Evolutionary conservation across 129 eudicot genomes (phyloP).

Genomic region (Arctium minus): DNA sequence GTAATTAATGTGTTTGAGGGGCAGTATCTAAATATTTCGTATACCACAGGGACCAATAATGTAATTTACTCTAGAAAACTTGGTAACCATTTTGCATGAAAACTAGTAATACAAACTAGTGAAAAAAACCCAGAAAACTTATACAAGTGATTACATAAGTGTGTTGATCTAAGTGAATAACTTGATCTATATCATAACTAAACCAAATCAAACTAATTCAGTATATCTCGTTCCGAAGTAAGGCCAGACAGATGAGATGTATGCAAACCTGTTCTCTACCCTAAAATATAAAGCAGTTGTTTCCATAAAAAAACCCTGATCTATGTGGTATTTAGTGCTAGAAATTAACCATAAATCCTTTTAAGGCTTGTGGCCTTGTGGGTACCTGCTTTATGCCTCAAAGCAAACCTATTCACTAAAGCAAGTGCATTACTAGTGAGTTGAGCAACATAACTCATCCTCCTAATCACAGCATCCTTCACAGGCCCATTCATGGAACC

Average conservation of each 20-base stretch:
- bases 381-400: constrained; percentile 29
- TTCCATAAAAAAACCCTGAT: not conserved
- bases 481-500: constrained; percentile 48
- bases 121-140: not conserved
- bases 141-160: not conserved
- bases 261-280: not conserved
- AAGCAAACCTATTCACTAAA: constrained; percentile 69
- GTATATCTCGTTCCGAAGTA: not conserved
- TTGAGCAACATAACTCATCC: constrained; percentile 44
- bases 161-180: too few relatives aligned
- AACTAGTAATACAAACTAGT: not conserved
- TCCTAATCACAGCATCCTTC: constrained; percentile 44
- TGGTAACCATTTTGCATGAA: not conserved
- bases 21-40: not conserved
- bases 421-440: constrained; percentile 89
- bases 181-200: not conserved
- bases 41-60: not conserved
- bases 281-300: not conserved
- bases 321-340: not conserved
- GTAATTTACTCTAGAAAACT: not conserved
- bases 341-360: not conserved
- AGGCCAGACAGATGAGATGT: not conserved
- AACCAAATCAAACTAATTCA: not conserved
- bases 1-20: not conserved
- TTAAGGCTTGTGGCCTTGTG: constrained; percentile 13